A percentile compares a stretch with the other conserved stretches of the same genome.
Conservation (phyloP, 2,329 filamentous ascomycete species). For the Fonsecaea nubica region DNA sequence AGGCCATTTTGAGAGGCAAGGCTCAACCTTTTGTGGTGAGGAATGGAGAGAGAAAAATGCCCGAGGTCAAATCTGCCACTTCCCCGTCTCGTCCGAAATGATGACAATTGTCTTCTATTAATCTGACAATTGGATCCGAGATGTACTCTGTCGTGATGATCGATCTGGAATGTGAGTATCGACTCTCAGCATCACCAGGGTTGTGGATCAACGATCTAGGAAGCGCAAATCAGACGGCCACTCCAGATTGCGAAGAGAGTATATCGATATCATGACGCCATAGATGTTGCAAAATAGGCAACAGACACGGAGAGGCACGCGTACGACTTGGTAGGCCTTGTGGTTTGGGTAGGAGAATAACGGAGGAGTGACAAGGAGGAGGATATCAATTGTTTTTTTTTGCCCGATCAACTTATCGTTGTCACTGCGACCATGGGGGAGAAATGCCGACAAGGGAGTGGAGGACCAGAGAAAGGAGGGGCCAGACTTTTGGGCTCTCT, state of each 20-base stretch:
- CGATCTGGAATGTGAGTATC: conserved; percentile 5
- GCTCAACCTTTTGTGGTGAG: neutral
- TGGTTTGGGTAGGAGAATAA: conserved; percentile 3
- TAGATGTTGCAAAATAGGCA: conserved; percentile 28
- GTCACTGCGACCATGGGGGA: conserved; percentile 13
- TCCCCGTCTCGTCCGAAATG: neutral
- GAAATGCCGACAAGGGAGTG: conserved; percentile 17
- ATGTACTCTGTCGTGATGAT: conserved; percentile 2
- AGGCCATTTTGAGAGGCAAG: conserved; percentile 30
- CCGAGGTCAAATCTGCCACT: neutral
- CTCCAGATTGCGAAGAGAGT: conserved; percentile 12
- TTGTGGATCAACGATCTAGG: conserved; percentile 24
- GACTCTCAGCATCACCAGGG: conserved; percentile 6
- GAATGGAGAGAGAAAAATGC: neutral
- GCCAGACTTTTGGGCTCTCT: conserved; percentile 15
- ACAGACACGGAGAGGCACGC: conserved; percentile 5
- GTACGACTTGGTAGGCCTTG: neutral
- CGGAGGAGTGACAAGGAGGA: conserved; percentile 7
- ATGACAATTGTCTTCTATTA: neutral
- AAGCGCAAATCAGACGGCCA: conserved; percentile 21
- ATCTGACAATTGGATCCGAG: neutral
- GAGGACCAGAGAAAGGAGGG: conserved; percentile 7
- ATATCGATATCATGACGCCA: conserved; percentile 36
- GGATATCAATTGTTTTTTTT: neutral
- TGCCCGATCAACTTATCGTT: conserved; percentile 13